Percentiles rank a stretch among this genome's conserved stretches.
Conservation (phyloP, 495 filamentous ascomycete species). For the Coniosporium apollinis region DNA sequence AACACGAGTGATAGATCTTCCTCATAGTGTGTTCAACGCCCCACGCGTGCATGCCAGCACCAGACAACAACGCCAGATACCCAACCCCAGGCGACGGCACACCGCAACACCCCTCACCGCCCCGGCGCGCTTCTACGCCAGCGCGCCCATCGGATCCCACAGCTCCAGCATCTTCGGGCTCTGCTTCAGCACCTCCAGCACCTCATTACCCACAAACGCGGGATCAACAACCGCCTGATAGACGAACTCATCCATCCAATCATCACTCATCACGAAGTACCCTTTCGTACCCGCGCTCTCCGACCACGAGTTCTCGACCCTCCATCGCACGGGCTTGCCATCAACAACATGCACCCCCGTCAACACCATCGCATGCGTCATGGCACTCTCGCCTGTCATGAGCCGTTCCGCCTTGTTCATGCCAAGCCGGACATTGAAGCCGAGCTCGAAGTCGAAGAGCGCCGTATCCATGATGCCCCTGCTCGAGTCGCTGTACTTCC, state of each 20-base stretch:
- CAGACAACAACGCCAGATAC: no score
- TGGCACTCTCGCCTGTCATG: conserved; percentile 50
- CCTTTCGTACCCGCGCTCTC: conserved; percentile 47
- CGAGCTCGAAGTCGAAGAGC: conserved; percentile 58
- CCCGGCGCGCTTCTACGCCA: no score
- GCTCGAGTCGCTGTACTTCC: conserved; percentile 49
- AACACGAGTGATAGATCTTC: no score
- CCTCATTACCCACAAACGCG: conserved; percentile 42
- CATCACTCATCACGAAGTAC: conserved; percentile 76
- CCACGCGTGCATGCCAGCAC: no score
- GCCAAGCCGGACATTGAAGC: conserved; percentile 54
- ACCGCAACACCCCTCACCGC: no score
- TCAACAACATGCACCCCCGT: conserved; percentile 63
- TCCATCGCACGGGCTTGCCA: conserved; percentile 51
- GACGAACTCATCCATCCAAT: conserved; percentile 75
- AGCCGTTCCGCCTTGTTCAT: conserved; percentile 59
- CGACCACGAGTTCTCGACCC: conserved; percentile 79
- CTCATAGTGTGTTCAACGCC: no score
- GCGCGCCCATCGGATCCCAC: conserved; percentile 80
- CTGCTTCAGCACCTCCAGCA: conserved; percentile 50
- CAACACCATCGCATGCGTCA: conserved; percentile 88
- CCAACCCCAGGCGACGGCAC: no score
- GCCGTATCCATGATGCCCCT: conserved; percentile 63
- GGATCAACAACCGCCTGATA: conserved; percentile 81
- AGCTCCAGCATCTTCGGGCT: conserved; percentile 53